These are phyloP conservation scores for Capsella bursapastoris DNA, from an alignment of 345 rosid genomes.

Conservation along the genomic window DNA sequence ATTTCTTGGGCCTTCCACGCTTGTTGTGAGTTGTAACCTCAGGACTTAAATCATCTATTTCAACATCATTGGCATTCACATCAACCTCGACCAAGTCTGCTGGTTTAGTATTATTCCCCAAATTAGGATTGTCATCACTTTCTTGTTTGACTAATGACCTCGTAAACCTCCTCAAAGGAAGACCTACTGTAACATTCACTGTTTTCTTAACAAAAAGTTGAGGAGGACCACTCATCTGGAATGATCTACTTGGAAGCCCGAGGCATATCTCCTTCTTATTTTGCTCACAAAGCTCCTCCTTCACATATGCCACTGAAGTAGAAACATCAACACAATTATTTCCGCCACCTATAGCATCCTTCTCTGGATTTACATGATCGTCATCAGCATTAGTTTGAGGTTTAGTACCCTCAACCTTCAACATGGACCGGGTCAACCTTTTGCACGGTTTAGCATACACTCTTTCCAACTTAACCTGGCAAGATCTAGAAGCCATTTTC, in stretches of 20 bases:
- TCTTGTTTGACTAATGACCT: slow-evolving; percentile 36
- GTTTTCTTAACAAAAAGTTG: not conserved
- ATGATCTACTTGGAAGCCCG: slow-evolving; percentile 4
- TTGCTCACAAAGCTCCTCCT: slow-evolving; percentile 18
- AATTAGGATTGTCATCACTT: slow-evolving; percentile 11
- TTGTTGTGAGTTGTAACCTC: slow-evolving; percentile 36
- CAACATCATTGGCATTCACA: slow-evolving; percentile 29
- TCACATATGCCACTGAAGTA: slow-evolving; percentile 12
- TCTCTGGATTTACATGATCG: slow-evolving; percentile 7
- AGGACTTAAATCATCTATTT: slow-evolving; percentile 22
- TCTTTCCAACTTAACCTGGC: slow-evolving; percentile 30
- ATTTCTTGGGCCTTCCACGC: slow-evolving; percentile 53
- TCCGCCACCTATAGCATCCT: slow-evolving; percentile 19
- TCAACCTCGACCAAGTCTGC: slow-evolving; percentile 33
- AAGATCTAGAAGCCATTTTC: slow-evolving; percentile 34
- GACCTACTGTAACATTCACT: slow-evolving; percentile 12
- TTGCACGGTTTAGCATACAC: slow-evolving; percentile 39
- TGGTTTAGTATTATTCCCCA: not conserved
- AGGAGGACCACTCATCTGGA: slow-evolving; percentile 18
- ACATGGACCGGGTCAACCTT: slow-evolving; percentile 64
- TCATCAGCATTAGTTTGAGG: slow-evolving; percentile 31
- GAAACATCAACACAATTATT: slow-evolving; percentile 33
- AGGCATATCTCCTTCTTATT: slow-evolving; percentile 18
- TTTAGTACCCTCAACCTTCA: slow-evolving; percentile 42
- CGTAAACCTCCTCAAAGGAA: slow-evolving; percentile 42